A percentile compares a stretch with the other conserved stretches of the same genome.
phyloP scores from a whole-genome alignment of 495 filamentous ascomycete genomes.

The Tuber calosporum region DNA sequence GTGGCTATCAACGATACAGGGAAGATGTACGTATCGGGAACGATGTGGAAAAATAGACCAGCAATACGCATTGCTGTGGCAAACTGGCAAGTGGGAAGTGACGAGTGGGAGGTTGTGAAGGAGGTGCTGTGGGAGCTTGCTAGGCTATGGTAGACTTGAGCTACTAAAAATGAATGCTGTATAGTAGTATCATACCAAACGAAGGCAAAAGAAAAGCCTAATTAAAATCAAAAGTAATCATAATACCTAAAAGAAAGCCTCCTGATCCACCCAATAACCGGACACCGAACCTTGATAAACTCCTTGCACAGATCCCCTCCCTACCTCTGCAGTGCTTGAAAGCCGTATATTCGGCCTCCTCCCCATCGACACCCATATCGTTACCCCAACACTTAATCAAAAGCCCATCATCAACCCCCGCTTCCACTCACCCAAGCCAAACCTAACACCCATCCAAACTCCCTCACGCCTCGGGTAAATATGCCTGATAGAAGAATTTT shows the following conservation, averaged over 20 bases:
- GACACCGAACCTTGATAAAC: constrained; percentile 73
- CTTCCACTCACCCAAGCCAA: constrained; percentile 50
- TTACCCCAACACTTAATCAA: constrained; percentile 79
- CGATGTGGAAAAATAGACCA: constrained; percentile 61
- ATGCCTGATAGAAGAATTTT: constrained; percentile 66
- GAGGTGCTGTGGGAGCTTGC: constrained; percentile 24
- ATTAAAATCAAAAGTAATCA: no score
- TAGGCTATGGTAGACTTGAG: neutral
- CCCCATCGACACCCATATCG: constrained; percentile 48
- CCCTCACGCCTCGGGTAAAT: constrained; percentile 66
- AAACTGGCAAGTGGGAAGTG: constrained; percentile 64
- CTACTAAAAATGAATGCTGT: neutral
- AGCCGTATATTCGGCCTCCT: constrained; percentile 75
- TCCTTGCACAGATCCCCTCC: constrained; percentile 55
- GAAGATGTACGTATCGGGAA: constrained; percentile 77
- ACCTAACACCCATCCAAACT: constrained; percentile 66
- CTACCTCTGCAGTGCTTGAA: constrained; percentile 66
- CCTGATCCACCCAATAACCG: constrained; percentile 60
- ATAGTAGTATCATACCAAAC: neutral
- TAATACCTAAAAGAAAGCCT: neutral
- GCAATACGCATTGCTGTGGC: constrained; percentile 75
- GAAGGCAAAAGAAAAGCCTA: neutral
- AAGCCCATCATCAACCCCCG: constrained; percentile 70
- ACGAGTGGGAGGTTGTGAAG: constrained; percentile 48
- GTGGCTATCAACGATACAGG: constrained; percentile 64